Evolutionary conservation across 768 basidiomycete genomes (phyloP).

Genomic region (Macrocybe gigantea): DNA sequence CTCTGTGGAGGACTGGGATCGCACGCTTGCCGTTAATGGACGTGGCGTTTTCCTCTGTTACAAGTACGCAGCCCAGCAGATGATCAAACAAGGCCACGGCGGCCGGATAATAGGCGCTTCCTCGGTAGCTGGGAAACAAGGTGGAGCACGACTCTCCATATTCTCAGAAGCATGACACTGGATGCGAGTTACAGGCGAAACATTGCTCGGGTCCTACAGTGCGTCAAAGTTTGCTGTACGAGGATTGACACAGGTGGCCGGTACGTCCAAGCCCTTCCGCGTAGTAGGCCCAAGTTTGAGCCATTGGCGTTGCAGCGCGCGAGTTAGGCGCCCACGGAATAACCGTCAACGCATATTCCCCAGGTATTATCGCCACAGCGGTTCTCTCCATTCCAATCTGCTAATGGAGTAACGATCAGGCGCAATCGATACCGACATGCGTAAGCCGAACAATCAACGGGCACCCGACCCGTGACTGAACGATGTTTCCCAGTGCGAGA

Average conservation of each 20-base stretch:
- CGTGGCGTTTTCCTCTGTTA: slow-evolving; percentile 27
- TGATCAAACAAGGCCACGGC: slow-evolving; percentile 29
- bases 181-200: background rate
- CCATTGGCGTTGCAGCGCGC: slow-evolving; percentile 1
- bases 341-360: slow-evolving; percentile 18
- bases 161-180: background rate
- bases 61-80: slow-evolving; percentile 24
- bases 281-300: background rate
- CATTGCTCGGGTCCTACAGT: slow-evolving; percentile 18
- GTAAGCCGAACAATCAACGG: background rate
- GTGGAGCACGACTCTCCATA: slow-evolving; percentile 6
- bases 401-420: background rate
- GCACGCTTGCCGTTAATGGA: slow-evolving; percentile 20
- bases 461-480: background rate
- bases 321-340: slow-evolving; percentile 15
- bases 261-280: slow-evolving; percentile 4
- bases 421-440: slow-evolving; percentile 5
- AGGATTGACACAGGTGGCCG: slow-evolving; percentile 29
- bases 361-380: slow-evolving; percentile 5
- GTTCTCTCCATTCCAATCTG: background rate
- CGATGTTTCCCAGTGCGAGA: background rate
- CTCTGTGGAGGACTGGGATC: slow-evolving; percentile 20
- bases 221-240: slow-evolving; percentile 35
- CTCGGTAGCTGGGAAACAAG: slow-evolving; percentile 26
- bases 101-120: slow-evolving; percentile 28